phyloP scores from a whole-genome alignment of 2,329 filamentous ascomycete species.

The Lizonia empirigonia region DNA sequence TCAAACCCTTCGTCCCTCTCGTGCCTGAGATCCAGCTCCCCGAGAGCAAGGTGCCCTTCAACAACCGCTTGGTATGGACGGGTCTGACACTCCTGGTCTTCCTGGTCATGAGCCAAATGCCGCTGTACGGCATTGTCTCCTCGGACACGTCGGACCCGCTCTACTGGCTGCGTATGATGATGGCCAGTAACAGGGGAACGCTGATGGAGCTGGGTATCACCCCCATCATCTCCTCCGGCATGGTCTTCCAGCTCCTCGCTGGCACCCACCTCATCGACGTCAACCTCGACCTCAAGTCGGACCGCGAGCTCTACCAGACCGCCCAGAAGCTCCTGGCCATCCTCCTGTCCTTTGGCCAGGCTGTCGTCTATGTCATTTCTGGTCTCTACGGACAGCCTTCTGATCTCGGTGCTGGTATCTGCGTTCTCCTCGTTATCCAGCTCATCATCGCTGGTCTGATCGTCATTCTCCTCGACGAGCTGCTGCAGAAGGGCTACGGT shows the following conservation, averaged over 20 bases:
- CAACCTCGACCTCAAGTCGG: conserved; percentile 99
- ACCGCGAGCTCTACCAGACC: conserved; percentile 99
- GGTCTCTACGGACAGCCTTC: conserved; percentile 91
- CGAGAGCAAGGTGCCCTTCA: conserved; percentile 98
- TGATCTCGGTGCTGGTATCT: conserved; percentile 96
- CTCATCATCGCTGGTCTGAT: conserved; percentile 97
- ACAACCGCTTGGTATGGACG: conserved; percentile 70
- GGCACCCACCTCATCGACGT: conserved; percentile 99
- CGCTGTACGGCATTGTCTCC: conserved; percentile 95
- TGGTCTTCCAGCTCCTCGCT: conserved; percentile 99
- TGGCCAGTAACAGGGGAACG: conserved; percentile 97
- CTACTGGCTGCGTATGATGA: conserved; percentile 99
- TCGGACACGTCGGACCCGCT: conserved; percentile 94
- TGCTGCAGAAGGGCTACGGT: conserved; percentile 99
- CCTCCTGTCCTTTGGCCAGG: conserved; percentile 95
- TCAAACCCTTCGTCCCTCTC: conserved; percentile 99
- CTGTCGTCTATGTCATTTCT: conserved; percentile 97
- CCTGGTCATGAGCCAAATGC: conserved; percentile 99
- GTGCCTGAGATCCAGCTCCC: conserved; percentile 88
- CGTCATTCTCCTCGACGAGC: conserved; percentile 97
- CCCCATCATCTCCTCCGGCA: conserved; percentile 98
- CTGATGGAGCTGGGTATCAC: conserved; percentile 95
- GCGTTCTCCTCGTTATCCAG: conserved; percentile 97
- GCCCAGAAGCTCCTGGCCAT: conserved; percentile 93
- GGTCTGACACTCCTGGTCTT: conserved; percentile 88